A percentile compares a stretch with the other conserved stretches of the same genome.
phyloP scores from a whole-genome alignment of 345 rosid genomes.

The Eucalyptus dawsonii region DNA sequence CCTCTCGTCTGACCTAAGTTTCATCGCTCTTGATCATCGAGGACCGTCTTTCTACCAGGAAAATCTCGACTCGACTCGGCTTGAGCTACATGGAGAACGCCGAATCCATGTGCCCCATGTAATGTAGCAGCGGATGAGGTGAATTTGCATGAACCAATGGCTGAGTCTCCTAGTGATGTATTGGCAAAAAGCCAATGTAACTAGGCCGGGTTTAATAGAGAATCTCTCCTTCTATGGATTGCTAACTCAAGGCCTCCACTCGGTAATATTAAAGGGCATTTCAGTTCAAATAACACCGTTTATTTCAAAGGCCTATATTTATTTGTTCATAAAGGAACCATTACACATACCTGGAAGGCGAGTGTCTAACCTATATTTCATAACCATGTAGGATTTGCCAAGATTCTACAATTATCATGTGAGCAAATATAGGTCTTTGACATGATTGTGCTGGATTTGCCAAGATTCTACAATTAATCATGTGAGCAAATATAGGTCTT shows the following conservation, averaged over 20 bases:
- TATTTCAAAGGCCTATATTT: not conserved
- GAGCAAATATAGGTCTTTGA: not conserved
- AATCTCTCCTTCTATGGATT: not conserved
- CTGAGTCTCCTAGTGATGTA: not conserved
- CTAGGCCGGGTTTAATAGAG: not conserved
- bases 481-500: not conserved
- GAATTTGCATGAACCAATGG: not conserved
- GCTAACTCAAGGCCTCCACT: not conserved
- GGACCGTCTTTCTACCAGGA: not conserved
- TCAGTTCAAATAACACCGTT: not conserved
- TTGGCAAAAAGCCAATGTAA: not conserved
- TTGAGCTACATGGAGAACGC: not conserved
- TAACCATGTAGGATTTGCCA: not conserved
- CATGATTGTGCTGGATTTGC: not conserved
- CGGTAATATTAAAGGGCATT: not conserved
- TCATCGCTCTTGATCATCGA: not conserved
- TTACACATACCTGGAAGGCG: not conserved
- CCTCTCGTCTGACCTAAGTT: not conserved
- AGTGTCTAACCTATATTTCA: not conserved
- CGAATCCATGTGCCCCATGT: not conserved
- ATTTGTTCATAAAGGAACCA: not conserved
- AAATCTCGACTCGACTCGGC: not conserved
- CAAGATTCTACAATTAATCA: not conserved
- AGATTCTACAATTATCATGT: not conserved
- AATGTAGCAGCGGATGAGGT: not conserved